Evolutionary conservation across 2,329 filamentous ascomycete genomes (phyloP), one percentile per base, ranked within the genome.

Genomic region (Fusarium oligoseptatum): DNA sequence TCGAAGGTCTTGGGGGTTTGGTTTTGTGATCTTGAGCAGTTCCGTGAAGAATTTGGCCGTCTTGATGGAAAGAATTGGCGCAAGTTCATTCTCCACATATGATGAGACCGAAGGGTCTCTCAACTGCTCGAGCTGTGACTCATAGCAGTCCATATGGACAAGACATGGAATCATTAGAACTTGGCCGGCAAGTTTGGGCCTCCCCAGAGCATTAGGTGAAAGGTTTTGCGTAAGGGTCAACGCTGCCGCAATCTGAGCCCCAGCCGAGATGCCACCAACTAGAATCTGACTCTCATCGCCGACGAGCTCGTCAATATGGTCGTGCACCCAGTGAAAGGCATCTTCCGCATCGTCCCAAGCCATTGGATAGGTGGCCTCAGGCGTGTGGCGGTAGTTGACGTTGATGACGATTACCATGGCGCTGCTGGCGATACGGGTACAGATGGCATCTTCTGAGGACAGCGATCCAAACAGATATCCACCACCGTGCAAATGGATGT

Each of bases 331-430:
- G 15, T 84, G 80, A 27, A 90, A 87, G 0, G 86, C 86, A 62
- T 91, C 89, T 71, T 89, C 85, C 0, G 82, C 79, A 61, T 92
- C 90, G 57, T 87, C 67, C 85, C 86, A 89, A 0, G 87, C 84
- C 0, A 84, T 86, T 0, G 90, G 90, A 67, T 86, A 91, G 0
- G 66, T 72, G 69, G 85, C 79, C 64, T 90, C 86, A 0, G 89
- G 89, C 0, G 88, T 89, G 78, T 91, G 89, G 2, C 90, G 86
- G 77, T 91, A 91, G 66, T 89, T 88, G n/a, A 90, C 81, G 65
- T 89, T 88, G 6, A 91, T 65, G 0, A 91, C 87, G 0, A 87
- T 77, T 3, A 86, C 82, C 3, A 78, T 78, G 0, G 82, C 76
- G 3, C 82, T 80, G 17, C 85, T 76, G 1, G 88, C 87, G n/a